Base-by-base conservation (phyloP, 108 stramenopile species). In the Epipyxis sp. region DNA sequence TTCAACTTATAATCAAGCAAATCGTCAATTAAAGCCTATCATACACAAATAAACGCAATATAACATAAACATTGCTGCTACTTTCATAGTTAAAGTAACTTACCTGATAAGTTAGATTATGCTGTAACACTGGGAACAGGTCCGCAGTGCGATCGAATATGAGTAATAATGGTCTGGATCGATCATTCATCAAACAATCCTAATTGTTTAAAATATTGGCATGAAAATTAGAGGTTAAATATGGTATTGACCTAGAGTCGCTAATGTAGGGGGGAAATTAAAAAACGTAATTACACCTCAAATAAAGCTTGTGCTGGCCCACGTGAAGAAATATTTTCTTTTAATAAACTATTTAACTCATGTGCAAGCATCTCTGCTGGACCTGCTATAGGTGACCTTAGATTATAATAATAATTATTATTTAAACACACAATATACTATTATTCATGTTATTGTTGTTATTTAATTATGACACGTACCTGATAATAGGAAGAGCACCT, bases 351-450 rank as follows among this genome's bases (percentile, higher is more conserved):
- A 76, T 88, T 91, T 29, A 97, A 83, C 76, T 94, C 91, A 34
- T 93, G 89, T 40, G 94, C 95, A 16, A 96, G 93, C 95, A 95
- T 95, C 90, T 96, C 95, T 0, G 95, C 91, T 0, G 93, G 90
- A 27, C 96, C 97, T 2, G 94, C 95, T 80, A 83, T 82, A 0
- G 92, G 91, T 79, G 93, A 93, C 30, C 97, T 93, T n/a, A n/a
- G n/a, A n/a, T n/a, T n/a, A n/a, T n/a, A n/a, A n/a, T n/a, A n/a
- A n/a, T n/a, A n/a, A n/a, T n/a, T n/a, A n/a, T n/a, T n/a, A n/a
- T n/a, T n/a, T n/a, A n/a, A n/a, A n/a, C n/a, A n/a, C n/a, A n/a
- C n/a, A n/a, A n/a, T n/a, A n/a, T n/a, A n/a, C n/a, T n/a, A n/a
- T n/a, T n/a, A n/a, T n/a, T n/a, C n/a, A n/a, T n/a, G n/a, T n/a